A percentile compares a stretch with the other conserved stretches of the same genome.
Evolutionary conservation across 176 grass and related monocot genomes (phyloP).

Genomic region (Avena eriantha): DNA sequence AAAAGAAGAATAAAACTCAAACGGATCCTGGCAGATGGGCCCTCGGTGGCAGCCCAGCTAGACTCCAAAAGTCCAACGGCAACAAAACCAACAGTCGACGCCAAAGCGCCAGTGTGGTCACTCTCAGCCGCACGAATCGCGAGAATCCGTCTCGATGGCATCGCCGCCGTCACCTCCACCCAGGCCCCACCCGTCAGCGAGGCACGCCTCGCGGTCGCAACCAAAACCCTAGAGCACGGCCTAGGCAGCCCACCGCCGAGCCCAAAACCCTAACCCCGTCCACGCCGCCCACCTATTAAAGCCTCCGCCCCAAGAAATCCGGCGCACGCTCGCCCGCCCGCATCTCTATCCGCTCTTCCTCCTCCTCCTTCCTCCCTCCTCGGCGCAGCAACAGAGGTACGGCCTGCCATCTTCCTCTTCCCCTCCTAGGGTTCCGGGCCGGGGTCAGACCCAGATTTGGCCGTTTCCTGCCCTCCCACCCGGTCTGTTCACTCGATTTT

Average conservation of each 20-base stretch:
- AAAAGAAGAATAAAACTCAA: background rate
- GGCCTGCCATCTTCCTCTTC: background rate
- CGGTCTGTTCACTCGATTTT: too few species aligned
- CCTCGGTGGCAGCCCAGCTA: background rate
- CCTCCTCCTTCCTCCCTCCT: background rate
- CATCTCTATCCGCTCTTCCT: conserved; percentile 2
- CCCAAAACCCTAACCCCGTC: conserved; percentile 53
- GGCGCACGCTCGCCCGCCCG: background rate
- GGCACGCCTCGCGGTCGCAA: background rate
- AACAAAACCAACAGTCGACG: background rate
- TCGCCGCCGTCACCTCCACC: background rate
- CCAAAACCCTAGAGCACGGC: conserved; percentile 48
- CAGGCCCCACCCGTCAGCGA: background rate
- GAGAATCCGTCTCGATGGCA: background rate
- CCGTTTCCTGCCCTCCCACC: background rate
- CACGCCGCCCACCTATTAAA: conserved; percentile 48
- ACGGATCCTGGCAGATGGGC: background rate
- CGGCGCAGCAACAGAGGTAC: conserved; percentile 11
- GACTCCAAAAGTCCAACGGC: background rate
- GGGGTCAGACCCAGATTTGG: conserved; percentile 29
- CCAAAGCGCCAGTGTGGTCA: background rate
- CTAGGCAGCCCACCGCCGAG: background rate
- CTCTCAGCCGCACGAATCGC: background rate
- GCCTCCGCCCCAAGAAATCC: background rate
- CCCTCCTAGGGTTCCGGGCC: background rate